phyloP scores from a whole-genome alignment of 768 basidiomycete genomes.

The Chalciporus sphaerocephalus region DNA sequence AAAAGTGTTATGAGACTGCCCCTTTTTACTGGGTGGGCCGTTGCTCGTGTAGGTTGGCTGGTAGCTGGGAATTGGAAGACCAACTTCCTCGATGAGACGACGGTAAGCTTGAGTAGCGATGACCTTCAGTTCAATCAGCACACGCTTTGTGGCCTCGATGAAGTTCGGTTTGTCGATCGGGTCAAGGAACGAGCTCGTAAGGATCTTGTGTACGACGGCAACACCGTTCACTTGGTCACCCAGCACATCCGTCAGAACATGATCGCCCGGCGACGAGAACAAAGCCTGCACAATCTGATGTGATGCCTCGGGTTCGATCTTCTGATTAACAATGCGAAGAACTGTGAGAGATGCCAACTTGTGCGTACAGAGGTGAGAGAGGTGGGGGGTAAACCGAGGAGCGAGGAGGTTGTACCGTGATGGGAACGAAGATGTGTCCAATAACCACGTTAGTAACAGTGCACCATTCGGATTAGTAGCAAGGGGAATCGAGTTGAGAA shows the following conservation, averaged over 20 bases:
- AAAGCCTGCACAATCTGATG: slow-evolving; percentile 82
- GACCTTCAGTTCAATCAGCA: slow-evolving; percentile 87
- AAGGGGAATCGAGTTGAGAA: slow-evolving; percentile 94
- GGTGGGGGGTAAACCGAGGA: slow-evolving; percentile 92
- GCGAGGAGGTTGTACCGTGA: slow-evolving; percentile 94
- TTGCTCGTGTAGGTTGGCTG: slow-evolving; percentile 71
- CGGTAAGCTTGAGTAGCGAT: slow-evolving; percentile 94
- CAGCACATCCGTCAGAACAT: slow-evolving; percentile 89
- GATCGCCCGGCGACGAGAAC: slow-evolving; percentile 85
- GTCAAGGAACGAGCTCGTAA: slow-evolving; percentile 83
- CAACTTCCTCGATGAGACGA: slow-evolving; percentile 90
- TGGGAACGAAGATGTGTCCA: slow-evolving; percentile 91
- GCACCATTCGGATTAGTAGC: slow-evolving; percentile 98
- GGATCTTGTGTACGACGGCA: slow-evolving; percentile 86
- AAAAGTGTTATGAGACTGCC: slow-evolving; percentile 48
- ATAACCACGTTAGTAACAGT: slow-evolving; percentile 90
- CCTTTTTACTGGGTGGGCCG: slow-evolving; percentile 58
- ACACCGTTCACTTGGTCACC: slow-evolving; percentile 96
- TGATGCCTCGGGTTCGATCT: slow-evolving; percentile 86
- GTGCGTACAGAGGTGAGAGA: slow-evolving; percentile 96
- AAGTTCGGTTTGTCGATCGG: slow-evolving; percentile 61
- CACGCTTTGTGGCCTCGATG: slow-evolving; percentile 84
- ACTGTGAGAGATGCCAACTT: slow-evolving; percentile 95
- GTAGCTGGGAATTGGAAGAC: slow-evolving; percentile 83
- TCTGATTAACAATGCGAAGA: slow-evolving; percentile 94